Conservation (phyloP, 345 rosid genomes). For the Cardamine chenopodiifolia region DNA sequence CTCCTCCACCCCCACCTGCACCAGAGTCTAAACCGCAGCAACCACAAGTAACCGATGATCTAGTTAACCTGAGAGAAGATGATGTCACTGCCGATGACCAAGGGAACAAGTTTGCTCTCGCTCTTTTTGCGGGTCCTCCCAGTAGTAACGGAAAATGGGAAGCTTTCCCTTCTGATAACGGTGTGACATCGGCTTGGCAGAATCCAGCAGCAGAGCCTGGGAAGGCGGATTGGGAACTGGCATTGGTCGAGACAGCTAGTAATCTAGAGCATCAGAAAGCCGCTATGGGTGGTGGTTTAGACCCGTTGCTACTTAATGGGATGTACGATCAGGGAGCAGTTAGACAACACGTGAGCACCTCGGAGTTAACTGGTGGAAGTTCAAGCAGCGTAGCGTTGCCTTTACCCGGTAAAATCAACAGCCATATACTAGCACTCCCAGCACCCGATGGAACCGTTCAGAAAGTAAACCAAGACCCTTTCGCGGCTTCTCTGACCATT, state of each 20-base stretch:
- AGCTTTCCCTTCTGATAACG: slow-evolving; percentile 69
- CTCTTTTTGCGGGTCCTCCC: slow-evolving; percentile 71
- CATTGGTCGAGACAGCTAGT: slow-evolving; percentile 86
- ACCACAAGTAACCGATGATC: slow-evolving; percentile 59
- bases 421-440: slow-evolving; percentile 72
- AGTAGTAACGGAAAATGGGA: slow-evolving; percentile 69
- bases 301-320: slow-evolving; percentile 77
- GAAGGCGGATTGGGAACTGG: slow-evolving; percentile 90
- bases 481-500: slow-evolving; percentile 63
- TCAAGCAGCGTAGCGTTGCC: slow-evolving; percentile 81
- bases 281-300: slow-evolving; percentile 84
- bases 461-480: slow-evolving; percentile 70
- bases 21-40: slow-evolving; percentile 49
- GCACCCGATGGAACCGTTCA: slow-evolving; percentile 80
- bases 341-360: slow-evolving; percentile 59
- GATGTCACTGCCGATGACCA: slow-evolving; percentile 66
- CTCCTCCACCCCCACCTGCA: slow-evolving; percentile 57
- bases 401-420: slow-evolving; percentile 50
- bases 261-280: slow-evolving; percentile 69
- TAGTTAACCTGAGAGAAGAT: slow-evolving; percentile 84
- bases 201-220: slow-evolving; percentile 73
- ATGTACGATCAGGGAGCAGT: slow-evolving; percentile 92
- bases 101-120: slow-evolving; percentile 77
- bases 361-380: slow-evolving; percentile 66
- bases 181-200: slow-evolving; percentile 84